Evolutionary conservation across 768 basidiomycete species (phyloP).

Genomic region (Leccinum ochraceum): DNA sequence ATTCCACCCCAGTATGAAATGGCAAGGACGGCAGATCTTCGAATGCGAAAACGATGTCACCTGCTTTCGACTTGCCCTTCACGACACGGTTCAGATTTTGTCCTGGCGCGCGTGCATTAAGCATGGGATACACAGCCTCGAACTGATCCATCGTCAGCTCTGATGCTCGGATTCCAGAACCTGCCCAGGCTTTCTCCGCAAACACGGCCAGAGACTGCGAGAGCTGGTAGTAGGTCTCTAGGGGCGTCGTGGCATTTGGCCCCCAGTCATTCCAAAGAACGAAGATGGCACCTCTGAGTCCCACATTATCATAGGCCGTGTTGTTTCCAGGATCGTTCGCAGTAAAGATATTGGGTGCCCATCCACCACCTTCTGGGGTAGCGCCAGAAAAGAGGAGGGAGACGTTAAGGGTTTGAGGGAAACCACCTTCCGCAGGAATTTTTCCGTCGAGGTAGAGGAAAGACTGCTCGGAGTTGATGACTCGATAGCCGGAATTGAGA

Average conservation of each 20-base stretch:
- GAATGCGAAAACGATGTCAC: conserved; percentile 34
- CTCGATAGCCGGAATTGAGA: conserved; percentile 34
- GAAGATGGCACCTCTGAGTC: conserved; percentile 38
- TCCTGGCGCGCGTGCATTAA: conserved; percentile 43
- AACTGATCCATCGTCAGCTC: conserved; percentile 39
- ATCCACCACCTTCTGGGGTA: conserved; percentile 29
- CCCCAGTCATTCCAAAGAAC: conserved; percentile 48
- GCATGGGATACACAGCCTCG: conserved; percentile 34
- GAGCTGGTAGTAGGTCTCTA: conserved; percentile 46
- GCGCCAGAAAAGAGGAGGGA: conserved; percentile 35
- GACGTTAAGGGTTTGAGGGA: conserved; percentile 35
- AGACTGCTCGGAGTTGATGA: conserved; percentile 38
- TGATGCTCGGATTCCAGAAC: conserved; percentile 37
- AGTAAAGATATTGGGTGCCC: conserved; percentile 40
- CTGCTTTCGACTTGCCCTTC: conserved; percentile 17
- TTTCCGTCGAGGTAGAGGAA: conserved; percentile 43
- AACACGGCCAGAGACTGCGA: conserved; percentile 42
- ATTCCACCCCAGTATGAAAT: conserved; percentile 33
- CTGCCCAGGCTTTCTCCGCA: conserved; percentile 46
- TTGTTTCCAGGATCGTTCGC: conserved; percentile 33
- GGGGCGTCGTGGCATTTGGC: conserved; percentile 44
- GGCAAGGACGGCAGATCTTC: conserved; percentile 19
- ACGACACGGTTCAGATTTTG: conserved; percentile 46
- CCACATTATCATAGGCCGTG: conserved; percentile 27
- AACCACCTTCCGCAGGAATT: conserved; percentile 32